Evolutionary conservation across 1,139 yeast genomes (phyloP).

Genomic region (Taphrina wiesneri): DNA sequence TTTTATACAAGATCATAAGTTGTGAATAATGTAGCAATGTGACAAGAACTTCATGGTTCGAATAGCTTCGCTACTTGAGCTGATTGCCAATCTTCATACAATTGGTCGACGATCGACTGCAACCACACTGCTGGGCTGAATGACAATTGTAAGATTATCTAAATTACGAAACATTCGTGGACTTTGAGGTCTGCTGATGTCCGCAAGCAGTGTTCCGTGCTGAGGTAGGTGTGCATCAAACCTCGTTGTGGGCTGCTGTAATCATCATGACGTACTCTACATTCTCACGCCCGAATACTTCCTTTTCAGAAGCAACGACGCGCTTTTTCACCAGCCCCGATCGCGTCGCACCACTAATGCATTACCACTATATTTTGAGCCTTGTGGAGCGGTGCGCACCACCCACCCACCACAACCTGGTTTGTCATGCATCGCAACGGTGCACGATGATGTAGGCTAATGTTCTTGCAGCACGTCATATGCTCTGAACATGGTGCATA

Average conservation of each 20-base stretch:
- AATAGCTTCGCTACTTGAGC: too few species aligned
- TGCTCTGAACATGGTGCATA: too few species aligned
- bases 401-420: neutral
- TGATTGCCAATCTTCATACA: too few species aligned
- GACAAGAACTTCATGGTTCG: too few species aligned
- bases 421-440: neutral
- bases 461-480: neutral
- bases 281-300: neutral
- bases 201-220: neutral
- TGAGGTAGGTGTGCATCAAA: neutral
- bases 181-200: neutral
- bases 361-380: slow-evolving; percentile 3
- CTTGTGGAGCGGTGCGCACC: neutral
- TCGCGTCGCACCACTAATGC: slow-evolving; percentile 9
- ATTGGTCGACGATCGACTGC: too few species aligned
- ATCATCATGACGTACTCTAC: neutral
- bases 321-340: neutral
- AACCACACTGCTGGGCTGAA: too few species aligned
- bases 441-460: neutral
- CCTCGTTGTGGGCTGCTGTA: neutral
- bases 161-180: neutral
- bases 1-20: too few species aligned
- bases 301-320: neutral
- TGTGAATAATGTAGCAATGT: neutral
- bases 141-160: neutral